Percentiles rank a stretch among this genome's conserved stretches.
Evolutionary conservation across 1,139 yeast species (phyloP).

Genomic region (Suhomyces bokatorum): DNA sequence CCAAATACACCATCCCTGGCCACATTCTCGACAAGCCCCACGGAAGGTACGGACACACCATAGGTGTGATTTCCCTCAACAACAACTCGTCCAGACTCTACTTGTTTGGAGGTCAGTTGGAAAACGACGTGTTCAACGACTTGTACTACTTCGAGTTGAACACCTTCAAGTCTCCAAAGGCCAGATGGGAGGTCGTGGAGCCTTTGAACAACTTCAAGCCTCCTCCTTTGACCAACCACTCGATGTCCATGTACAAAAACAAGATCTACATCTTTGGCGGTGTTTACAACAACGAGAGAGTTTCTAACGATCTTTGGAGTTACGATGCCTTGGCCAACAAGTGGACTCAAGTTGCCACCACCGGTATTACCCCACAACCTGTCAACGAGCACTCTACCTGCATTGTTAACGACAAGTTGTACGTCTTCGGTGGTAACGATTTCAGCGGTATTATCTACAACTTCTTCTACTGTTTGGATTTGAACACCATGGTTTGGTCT

Average conservation of each 20-base stretch:
- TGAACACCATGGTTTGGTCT: conserved; percentile 72
- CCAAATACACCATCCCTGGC: conserved; percentile 86
- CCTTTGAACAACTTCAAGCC: conserved; percentile 60
- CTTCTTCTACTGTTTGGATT: conserved; percentile 72
- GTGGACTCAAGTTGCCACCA: conserved; percentile 59
- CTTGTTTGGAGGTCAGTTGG: conserved; percentile 94
- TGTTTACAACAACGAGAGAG: conserved; percentile 76
- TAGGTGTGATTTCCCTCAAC: conserved; percentile 59
- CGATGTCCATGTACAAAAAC: conserved; percentile 79
- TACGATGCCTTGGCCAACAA: conserved; percentile 68
- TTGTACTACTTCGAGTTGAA: conserved; percentile 84
- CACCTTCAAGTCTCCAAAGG: conserved; percentile 79
- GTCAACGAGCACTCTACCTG: conserved; percentile 91
- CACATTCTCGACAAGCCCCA: conserved; percentile 82
- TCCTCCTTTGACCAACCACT: conserved; percentile 92
- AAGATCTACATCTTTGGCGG: conserved; percentile 88
- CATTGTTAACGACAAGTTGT: conserved; percentile 75
- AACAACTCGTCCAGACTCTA: conserved; percentile 72
- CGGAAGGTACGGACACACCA: conserved; percentile 93
- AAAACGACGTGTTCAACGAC: conserved; percentile 83
- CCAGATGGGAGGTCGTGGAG: conserved; percentile 77
- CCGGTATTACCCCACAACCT: conserved; percentile 76
- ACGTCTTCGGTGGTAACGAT: conserved; percentile 89
- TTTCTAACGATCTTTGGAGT: conserved; percentile 79
- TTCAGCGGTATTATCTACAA: conserved; percentile 70